A percentile compares a stretch with the other conserved stretches of the same genome.
phyloP scores from a whole-genome alignment of 805 yeast species.

The Kodamaea jinghongensis region DNA sequence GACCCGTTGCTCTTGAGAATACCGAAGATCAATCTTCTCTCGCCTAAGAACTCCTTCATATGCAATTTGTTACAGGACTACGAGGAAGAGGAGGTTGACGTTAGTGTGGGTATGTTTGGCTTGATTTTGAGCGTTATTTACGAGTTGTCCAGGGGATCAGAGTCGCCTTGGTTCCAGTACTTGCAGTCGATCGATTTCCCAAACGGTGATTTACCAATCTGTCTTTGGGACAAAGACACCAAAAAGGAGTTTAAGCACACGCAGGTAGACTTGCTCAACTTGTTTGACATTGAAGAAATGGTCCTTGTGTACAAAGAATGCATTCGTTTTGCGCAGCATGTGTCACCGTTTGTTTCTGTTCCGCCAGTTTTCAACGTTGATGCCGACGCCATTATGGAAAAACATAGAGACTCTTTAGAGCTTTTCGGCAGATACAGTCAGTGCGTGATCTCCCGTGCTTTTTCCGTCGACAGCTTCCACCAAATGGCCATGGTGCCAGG shows the following conservation, averaged over 20 bases:
- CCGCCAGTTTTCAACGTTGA: slow-evolving; percentile 36
- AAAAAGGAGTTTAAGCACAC: slow-evolving; percentile 54
- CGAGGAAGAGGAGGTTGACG: slow-evolving; percentile 31
- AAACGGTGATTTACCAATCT: slow-evolving; percentile 50
- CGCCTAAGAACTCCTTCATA: slow-evolving; percentile 57
- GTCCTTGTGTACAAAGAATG: slow-evolving; percentile 39
- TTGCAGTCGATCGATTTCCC: slow-evolving; percentile 49
- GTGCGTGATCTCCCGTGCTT: slow-evolving; percentile 73
- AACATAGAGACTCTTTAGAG: slow-evolving; percentile 25
- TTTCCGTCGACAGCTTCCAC: slow-evolving; percentile 73
- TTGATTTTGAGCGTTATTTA: slow-evolving; percentile 69
- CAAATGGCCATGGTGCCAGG: slow-evolving; percentile 82
- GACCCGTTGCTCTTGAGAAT: slow-evolving; percentile 49
- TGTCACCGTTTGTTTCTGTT: slow-evolving; percentile 23
- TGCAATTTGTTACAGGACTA: slow-evolving; percentile 66
- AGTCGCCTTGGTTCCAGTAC: slow-evolving; percentile 80
- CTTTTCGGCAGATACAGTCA: slow-evolving; percentile 57
- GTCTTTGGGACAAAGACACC: slow-evolving; percentile 59
- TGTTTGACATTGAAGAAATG: slow-evolving; percentile 48
- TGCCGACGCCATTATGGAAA: slow-evolving; percentile 19
- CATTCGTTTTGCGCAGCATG: slow-evolving; percentile 38
- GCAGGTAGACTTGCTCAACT: slow-evolving; percentile 59
- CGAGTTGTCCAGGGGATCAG: slow-evolving; percentile 55
- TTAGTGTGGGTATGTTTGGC: slow-evolving; percentile 55
- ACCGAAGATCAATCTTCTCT: slow-evolving; percentile 58